phyloP scores from a whole-genome alignment of 441 rosid genomes.

The Pelargonium citronellum region DNA sequence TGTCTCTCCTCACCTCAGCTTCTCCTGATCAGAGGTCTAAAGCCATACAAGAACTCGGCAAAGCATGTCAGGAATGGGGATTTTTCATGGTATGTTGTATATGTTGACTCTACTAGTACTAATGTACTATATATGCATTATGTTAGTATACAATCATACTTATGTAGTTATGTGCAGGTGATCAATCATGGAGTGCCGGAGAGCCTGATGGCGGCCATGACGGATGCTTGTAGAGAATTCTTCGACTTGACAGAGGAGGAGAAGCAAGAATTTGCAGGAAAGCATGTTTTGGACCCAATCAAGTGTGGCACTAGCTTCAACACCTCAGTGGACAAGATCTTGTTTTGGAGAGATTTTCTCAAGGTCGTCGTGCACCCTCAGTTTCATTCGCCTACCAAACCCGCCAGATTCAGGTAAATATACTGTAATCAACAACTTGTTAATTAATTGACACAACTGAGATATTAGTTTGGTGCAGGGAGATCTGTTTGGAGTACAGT shows the following conservation, averaged over 20 bases:
- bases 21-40: slow-evolving; percentile 28
- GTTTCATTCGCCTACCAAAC: slow-evolving; percentile 39
- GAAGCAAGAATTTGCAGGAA: slow-evolving; percentile 38
- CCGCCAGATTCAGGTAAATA: slow-evolving; percentile 36
- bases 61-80: slow-evolving; percentile 58
- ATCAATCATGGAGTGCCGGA: slow-evolving; percentile 45
- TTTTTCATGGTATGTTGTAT: slow-evolving; percentile 40
- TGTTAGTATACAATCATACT: not conserved
- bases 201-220: slow-evolving; percentile 30
- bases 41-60: slow-evolving; percentile 32
- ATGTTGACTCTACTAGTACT: not conserved
- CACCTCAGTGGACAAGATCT: slow-evolving; percentile 31
- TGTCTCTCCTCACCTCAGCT: slow-evolving; percentile 35
- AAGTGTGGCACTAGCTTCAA: slow-evolving; percentile 53
- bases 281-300: slow-evolving; percentile 47
- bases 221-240: slow-evolving; percentile 25
- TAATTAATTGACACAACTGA: no score
- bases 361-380: slow-evolving; percentile 38
- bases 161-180: slow-evolving; percentile 22
- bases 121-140: not conserved
- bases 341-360: slow-evolving; percentile 50
- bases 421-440: not conserved
- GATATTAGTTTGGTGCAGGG: slow-evolving; percentile 7
- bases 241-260: slow-evolving; percentile 44
- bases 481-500: slow-evolving; percentile 24